A percentile compares a stretch with the other conserved stretches of the same genome.
These are phyloP conservation scores for Epichloe sylvatica DNA, from an alignment of 2,329 filamentous ascomycete genomes.

Conservation along the genomic window DNA sequence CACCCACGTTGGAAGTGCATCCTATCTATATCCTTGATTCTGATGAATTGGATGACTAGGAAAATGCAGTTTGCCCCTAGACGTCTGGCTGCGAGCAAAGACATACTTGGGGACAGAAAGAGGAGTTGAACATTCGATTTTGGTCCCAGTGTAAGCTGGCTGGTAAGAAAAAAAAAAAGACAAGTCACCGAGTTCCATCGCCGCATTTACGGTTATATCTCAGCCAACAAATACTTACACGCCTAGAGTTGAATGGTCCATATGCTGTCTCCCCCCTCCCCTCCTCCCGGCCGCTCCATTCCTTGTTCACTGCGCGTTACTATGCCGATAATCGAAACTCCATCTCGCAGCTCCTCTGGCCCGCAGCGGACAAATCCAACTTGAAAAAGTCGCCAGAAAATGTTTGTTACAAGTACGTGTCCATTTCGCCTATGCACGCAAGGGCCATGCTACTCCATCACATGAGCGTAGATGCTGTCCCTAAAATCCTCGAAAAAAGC, in stretches of 20 bases:
- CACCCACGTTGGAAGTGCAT: too few relatives aligned
- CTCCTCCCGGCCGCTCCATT: background rate
- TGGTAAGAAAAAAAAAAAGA: too few relatives aligned
- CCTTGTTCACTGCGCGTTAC: slow-evolving; percentile 1
- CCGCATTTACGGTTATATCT: too few relatives aligned
- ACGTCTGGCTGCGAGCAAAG: too few relatives aligned
- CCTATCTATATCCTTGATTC: too few relatives aligned
- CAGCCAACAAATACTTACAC: background rate
- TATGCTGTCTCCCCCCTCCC: background rate
- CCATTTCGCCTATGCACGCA: slow-evolving; percentile 2
- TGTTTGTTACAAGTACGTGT: background rate
- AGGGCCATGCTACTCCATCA: background rate
- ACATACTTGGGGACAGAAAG: too few relatives aligned
- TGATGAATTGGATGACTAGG: too few relatives aligned
- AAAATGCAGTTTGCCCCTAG: too few relatives aligned
- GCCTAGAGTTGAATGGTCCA: background rate
- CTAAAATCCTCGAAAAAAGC: background rate
- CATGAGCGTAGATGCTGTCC: background rate
- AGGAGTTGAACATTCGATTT: too few relatives aligned
- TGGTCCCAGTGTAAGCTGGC: too few relatives aligned
- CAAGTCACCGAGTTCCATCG: too few relatives aligned
- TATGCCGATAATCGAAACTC: slow-evolving; percentile 2
- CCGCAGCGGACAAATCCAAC: slow-evolving; percentile 1
- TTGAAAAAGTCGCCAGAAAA: background rate
- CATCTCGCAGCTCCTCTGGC: slow-evolving; percentile 3